phyloP scores from a whole-genome alignment of 345 rosid genomes.

The Pugionium dolabratum region DNA sequence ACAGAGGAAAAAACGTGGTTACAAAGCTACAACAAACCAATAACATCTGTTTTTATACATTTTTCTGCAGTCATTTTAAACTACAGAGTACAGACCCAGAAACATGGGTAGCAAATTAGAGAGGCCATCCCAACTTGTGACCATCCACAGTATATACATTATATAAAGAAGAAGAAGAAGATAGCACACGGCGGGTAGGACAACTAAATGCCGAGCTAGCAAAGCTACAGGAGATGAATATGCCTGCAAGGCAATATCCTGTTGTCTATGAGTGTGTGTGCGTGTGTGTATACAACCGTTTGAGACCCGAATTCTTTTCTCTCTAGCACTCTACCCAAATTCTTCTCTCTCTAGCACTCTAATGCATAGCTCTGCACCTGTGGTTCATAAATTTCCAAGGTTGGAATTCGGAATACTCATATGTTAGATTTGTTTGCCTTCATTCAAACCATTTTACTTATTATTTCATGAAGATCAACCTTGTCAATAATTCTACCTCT shows the following conservation, averaged over 20 bases:
- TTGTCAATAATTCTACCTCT: slow-evolving; percentile 53
- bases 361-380: slow-evolving; percentile 57
- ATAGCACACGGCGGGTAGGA: too few relatives aligned
- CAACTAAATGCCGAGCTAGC: too few relatives aligned
- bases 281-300: slow-evolving; percentile 62
- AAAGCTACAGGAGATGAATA: too few relatives aligned
- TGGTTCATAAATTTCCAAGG: background rate
- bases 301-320: slow-evolving; percentile 66
- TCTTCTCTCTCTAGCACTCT: slow-evolving; percentile 57
- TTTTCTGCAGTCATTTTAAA: slow-evolving; percentile 27
- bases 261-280: slow-evolving; percentile 42
- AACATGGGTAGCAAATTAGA: background rate
- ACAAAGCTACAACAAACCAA: slow-evolving; percentile 40
- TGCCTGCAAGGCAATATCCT: too few relatives aligned
- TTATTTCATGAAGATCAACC: slow-evolving; percentile 35
- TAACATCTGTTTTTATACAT: background rate
- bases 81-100: slow-evolving; percentile 19
- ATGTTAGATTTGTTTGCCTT: background rate
- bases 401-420: too few relatives aligned
- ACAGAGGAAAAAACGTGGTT: slow-evolving; percentile 56
- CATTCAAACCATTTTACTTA: background rate
- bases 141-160: slow-evolving; percentile 13
- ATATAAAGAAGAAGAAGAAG: too few relatives aligned
- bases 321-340: too few relatives aligned
- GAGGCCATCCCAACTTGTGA: slow-evolving; percentile 9